Base-by-base conservation (phyloP, 1,139 yeast species). In the Blastobotrys malaysiensis region DNA sequence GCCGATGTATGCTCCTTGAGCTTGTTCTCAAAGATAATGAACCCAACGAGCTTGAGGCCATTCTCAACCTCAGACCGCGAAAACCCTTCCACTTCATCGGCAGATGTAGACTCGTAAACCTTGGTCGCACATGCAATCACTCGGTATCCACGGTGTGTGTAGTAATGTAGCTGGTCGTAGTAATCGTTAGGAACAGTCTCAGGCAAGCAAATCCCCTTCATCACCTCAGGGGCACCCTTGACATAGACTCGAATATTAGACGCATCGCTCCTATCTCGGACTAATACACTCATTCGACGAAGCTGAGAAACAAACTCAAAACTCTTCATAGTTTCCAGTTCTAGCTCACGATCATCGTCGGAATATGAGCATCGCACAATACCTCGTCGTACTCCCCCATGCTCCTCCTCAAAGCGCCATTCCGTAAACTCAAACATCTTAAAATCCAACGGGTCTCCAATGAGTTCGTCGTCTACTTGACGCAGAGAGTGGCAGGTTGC, bases 221-320 rank as follows among this genome's bases (percentile, higher is more conserved):
- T 88, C n/a, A 91, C 88, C 69, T 93, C 99, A 0, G 99, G 99
- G 0, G 99, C 99, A 51, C 99, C 99, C 67, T 93, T 93, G 13
- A 95, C 87, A 66, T 81, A 86, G 0, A 88, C 81, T 57, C 71
- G 72, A 52, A 68, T 22, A 24, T 51, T 53, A 4, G 57, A 71
- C 67, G 46, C 69, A 59, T 54, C 63, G 58, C 56, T 59, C 48
- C 49, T 58, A 53, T 49, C 58, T 45, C 52, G 77, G 77, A 18
- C 83, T 82, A 55, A 90, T 0, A 90, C 97, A 54, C 95, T 85
- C 97, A 93, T 93, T 64, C 99, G 77, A 68, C 99, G 83, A 58
- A 95, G 73, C 43, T 84, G 80, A 0, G 98, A 83, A 13, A 88
- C 78, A 69, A 93, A 93, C 62, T 93, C 99, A 70, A 83, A 90